Evolutionary conservation across 1,284 basidiomycete species (phyloP).

Genomic region (Lentinula novae-zelandiae): DNA sequence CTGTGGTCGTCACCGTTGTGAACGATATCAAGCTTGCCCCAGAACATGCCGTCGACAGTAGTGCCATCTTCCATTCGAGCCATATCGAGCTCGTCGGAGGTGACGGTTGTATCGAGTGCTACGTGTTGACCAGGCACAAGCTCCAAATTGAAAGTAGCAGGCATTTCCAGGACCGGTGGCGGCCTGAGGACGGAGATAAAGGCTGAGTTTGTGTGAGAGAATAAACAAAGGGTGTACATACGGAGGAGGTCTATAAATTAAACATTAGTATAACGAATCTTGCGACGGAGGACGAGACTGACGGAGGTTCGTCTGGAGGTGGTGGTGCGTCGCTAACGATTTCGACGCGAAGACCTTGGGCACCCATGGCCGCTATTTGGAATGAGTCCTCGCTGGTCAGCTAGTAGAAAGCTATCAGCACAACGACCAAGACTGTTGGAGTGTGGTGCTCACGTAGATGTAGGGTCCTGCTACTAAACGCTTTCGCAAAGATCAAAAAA

Average conservation of each 20-base stretch:
- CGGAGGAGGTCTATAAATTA: conserved; percentile 56
- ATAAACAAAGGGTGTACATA: conserved; percentile 34
- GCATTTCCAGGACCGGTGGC: conserved; percentile 81
- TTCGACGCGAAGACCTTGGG: conserved; percentile 75
- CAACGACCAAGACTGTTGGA: background rate
- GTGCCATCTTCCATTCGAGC: conserved; percentile 84
- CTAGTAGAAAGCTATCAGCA: conserved; percentile 30
- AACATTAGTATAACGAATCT: background rate
- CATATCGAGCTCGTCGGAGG: conserved; percentile 80
- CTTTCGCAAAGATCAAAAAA: conserved; percentile 32
- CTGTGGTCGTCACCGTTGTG: conserved; percentile 71
- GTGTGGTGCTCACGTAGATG: conserved; percentile 58
- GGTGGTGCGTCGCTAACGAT: conserved; percentile 78
- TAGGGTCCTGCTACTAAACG: conserved; percentile 72
- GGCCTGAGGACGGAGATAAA: conserved; percentile 42
- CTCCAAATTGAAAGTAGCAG: conserved; percentile 75
- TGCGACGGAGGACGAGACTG: conserved; percentile 29
- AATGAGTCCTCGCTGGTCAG: conserved; percentile 78
- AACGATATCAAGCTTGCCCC: conserved; percentile 79
- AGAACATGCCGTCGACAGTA: conserved; percentile 75
- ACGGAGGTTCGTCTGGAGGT: conserved; percentile 77
- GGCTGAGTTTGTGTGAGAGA: conserved; percentile 1
- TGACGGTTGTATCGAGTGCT: conserved; percentile 69
- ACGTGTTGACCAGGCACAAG: conserved; percentile 70
- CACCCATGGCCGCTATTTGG: conserved; percentile 75